Conservation (phyloP, 2,329 filamentous ascomycete genomes). For the Ophiostoma sp. region DNA sequence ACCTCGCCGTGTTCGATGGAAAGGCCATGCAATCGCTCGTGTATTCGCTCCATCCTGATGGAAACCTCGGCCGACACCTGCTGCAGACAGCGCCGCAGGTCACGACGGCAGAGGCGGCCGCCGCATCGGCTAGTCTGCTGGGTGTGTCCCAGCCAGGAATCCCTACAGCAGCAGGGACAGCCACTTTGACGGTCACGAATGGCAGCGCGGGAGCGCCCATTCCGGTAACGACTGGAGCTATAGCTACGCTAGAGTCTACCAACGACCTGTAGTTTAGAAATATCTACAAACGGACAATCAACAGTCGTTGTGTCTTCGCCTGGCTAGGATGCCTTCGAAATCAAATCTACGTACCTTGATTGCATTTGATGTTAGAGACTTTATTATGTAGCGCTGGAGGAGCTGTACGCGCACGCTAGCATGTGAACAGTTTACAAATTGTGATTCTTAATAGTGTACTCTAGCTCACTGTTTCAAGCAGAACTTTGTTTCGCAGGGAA, state of each 20-base stretch:
- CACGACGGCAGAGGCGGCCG: not conserved
- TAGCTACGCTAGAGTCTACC: not conserved
- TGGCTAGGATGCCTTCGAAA: too few species aligned
- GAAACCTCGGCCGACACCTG: slow-evolving; percentile 18
- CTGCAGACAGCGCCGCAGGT: slow-evolving; percentile 23
- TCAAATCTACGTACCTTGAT: too few species aligned
- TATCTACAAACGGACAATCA: too few species aligned
- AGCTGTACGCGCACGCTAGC: not conserved
- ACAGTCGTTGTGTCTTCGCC: too few species aligned
- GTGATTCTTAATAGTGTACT: too few species aligned
- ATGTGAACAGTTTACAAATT: too few species aligned
- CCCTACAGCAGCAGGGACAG: not conserved
- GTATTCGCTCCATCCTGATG: slow-evolving; percentile 69
- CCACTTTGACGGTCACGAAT: not conserved
- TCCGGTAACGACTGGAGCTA: not conserved
- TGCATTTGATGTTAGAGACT: too few species aligned
- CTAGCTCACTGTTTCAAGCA: too few species aligned
- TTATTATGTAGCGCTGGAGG: not conserved
- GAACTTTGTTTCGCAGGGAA: too few species aligned
- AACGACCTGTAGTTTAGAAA: not conserved
- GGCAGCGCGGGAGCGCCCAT: not conserved
- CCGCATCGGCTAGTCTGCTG: not conserved
- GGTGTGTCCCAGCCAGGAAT: not conserved
- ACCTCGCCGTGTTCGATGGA: slow-evolving; percentile 87
- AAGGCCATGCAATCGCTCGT: slow-evolving; percentile 70